Conservation (phyloP, 2,329 filamentous ascomycete species). For the Trichoderma oligosporum region DNA sequence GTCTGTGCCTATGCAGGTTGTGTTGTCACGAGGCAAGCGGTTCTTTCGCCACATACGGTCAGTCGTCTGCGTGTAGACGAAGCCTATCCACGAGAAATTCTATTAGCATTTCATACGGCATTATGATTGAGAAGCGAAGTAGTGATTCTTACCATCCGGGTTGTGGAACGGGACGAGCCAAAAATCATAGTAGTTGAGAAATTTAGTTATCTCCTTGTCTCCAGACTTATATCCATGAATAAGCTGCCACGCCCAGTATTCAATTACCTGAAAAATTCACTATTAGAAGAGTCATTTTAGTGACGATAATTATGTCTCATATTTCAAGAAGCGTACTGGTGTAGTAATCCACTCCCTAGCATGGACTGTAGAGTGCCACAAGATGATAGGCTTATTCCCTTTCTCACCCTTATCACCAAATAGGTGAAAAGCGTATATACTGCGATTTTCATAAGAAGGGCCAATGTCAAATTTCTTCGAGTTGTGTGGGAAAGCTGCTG, state of each 20-base stretch:
- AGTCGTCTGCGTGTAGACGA: constrained; percentile 54
- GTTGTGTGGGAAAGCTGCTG: constrained; percentile 39
- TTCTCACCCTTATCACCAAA: constrained; percentile 44
- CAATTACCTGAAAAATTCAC: constrained; percentile 37
- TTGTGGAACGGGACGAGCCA: constrained; percentile 62
- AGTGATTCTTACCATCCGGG: constrained; percentile 47
- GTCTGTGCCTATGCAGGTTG: constrained; percentile 49
- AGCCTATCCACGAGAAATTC: constrained; percentile 38
- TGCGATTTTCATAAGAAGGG: constrained; percentile 43
- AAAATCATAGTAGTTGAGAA: constrained; percentile 61
- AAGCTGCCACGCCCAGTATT: constrained; percentile 52
- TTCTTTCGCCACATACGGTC: constrained; percentile 62
- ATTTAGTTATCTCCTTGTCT: constrained; percentile 36
- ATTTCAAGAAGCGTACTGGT: not conserved
- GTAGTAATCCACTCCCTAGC: constrained; percentile 56
- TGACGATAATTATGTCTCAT: constrained; percentile 47
- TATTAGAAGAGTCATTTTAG: not conserved
- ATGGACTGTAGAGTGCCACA: constrained; percentile 57
- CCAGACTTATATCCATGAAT: constrained; percentile 42
- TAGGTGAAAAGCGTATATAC: constrained; percentile 60
- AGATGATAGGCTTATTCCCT: constrained; percentile 48
- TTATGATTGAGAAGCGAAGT: no score
- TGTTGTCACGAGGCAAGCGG: constrained; percentile 39
- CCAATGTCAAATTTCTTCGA: constrained; percentile 49
- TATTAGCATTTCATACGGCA: not conserved